Base-by-base conservation (phyloP, 2,329 filamentous ascomycete genomes). In the Microcyclospora tardicrescens region DNA sequence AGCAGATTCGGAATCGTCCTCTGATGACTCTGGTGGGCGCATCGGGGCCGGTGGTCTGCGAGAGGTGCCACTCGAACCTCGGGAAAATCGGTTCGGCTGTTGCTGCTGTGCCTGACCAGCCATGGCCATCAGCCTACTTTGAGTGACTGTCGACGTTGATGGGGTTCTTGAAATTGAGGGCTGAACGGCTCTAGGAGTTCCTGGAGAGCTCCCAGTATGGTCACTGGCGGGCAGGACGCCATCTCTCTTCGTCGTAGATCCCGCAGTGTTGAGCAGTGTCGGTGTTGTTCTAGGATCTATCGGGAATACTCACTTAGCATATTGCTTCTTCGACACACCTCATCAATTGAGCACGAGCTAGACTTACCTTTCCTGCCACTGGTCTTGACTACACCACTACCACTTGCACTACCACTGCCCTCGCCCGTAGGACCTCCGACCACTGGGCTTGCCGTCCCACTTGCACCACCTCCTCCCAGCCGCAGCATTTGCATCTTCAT, bases 401-500 rank as follows among this genome's bases (percentile, higher is more conserved):
- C 19, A 24, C 19, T 24, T 24, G 19, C 19, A 24, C 19, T 24
- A 8, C 19, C 19, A 24, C 19, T 24, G 5, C 19, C 19, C 19
- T 24, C 19, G 19, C 19, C 19, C 8, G 8, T 8, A 5, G 19
- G 19, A 8, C 19, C 19, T 24, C 19, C 19, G 19, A 24, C 12
- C 10, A 15, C 5, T 32, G 30, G 30, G 14, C 30, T 32, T 32
- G 30, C 45, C 27, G 39, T 40, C 10, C 37, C 45, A 40, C 30
- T 32, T 32, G 30, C 30, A n/a, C 12, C 30, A 32, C 30, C 30
- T 6, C 30, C 46, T 39, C 73, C 76, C 33, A 79, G 76, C 56
- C 81, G 91, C 44, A 83, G 77, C 67, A 96, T 85, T 63, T 95
- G 86, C 14, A 83, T 86, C 48, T 84, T 77, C 35, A 96, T 84